Conservation (phyloP, 2,329 filamentous ascomycete genomes). For the Chaetomium sp. region DNA sequence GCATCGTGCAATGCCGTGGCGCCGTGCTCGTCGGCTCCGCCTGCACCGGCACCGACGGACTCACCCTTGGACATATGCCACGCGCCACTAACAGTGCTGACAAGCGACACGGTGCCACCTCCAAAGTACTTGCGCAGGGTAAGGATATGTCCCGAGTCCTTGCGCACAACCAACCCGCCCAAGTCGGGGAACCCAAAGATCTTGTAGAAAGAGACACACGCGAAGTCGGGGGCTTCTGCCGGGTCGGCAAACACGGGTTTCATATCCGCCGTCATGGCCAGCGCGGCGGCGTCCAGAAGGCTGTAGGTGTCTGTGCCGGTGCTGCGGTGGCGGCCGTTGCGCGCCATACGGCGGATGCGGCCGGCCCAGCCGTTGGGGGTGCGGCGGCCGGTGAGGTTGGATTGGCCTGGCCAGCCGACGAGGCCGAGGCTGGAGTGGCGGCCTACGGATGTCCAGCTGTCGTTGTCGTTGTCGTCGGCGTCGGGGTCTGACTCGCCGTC, state of each 20-base stretch:
- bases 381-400: constrained; percentile 61
- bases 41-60: constrained; percentile 18
- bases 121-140: constrained; percentile 57
- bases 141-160: constrained; percentile 48
- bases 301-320: constrained; percentile 39
- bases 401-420: constrained; percentile 63
- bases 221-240: constrained; percentile 52
- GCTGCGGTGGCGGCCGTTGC: background rate
- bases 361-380: constrained; percentile 47
- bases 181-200: constrained; percentile 63
- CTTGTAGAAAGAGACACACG: constrained; percentile 57
- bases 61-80: constrained; percentile 50
- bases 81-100: constrained; percentile 43
- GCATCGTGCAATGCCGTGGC: constrained; percentile 46
- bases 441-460: no score
- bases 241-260: constrained; percentile 44
- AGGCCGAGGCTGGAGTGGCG: constrained; percentile 32
- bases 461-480: no score
- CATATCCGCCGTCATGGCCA: constrained; percentile 56
- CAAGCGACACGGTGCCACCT: constrained; percentile 59
- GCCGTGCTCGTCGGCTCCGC: constrained; percentile 12
- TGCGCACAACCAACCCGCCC: constrained; percentile 53
- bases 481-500: no score
- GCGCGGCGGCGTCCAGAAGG: constrained; percentile 56
- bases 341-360: no score